Conservation (phyloP, 805 yeast species). For the Alloascoidea hylecoeti region DNA sequence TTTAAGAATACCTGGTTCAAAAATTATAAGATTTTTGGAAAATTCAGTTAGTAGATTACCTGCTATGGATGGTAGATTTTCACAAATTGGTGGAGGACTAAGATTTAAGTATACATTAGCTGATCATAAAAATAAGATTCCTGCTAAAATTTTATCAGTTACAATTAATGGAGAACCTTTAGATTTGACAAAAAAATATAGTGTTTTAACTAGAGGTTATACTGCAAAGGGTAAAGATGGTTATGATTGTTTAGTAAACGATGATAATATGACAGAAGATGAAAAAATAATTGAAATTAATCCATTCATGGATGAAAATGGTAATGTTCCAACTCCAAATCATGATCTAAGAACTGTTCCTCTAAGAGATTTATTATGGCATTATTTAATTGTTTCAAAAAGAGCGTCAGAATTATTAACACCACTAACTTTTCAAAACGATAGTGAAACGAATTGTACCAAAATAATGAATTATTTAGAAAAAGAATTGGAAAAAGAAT, state of each 20-base stretch:
- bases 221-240: conserved; percentile 11
- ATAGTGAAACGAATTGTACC: too few relatives aligned
- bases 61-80: conserved; percentile 10
- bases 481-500: too few relatives aligned
- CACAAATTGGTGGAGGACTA: conserved; percentile 10
- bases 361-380: not conserved
- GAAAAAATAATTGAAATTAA: not conserved
- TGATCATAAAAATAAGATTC: conserved; percentile 7
- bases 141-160: conserved; percentile 4
- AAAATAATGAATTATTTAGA: too few relatives aligned
- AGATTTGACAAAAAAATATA: conserved; percentile 6
- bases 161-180: conserved; percentile 7
- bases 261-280: conserved; percentile 4
- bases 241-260: conserved; percentile 6
- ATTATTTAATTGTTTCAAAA: not conserved
- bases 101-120: conserved; percentile 7
- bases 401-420: not conserved
- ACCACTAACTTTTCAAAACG: too few relatives aligned
- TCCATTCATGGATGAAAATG: not conserved
- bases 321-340: too few relatives aligned
- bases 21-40: conserved; percentile 9
- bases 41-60: conserved; percentile 11
- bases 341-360: not conserved
- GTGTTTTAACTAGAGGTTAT: conserved; percentile 9
- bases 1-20: conserved; percentile 7